These are phyloP conservation scores for Thuja plicata DNA, from an alignment of 83 land plant species.

Conservation along the genomic window DNA sequence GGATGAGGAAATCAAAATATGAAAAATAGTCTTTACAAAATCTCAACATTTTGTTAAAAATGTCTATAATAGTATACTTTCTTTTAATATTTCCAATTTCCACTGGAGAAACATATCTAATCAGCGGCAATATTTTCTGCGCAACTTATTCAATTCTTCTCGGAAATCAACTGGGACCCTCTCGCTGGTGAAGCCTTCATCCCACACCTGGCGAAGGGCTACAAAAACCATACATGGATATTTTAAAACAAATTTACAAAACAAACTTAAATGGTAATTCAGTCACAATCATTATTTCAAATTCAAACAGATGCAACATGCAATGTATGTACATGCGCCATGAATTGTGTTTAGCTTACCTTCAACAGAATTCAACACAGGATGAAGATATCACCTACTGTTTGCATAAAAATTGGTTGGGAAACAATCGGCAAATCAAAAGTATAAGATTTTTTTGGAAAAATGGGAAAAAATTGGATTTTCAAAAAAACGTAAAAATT, in stretches of 20 bases:
- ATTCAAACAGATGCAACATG: background rate
- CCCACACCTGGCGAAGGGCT: conserved; percentile 43
- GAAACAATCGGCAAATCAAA: no score
- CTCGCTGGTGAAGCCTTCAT: conserved; percentile 30
- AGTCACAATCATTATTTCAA: background rate
- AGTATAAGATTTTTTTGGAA: no score
- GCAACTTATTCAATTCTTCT: conserved; percentile 33
- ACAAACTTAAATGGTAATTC: background rate
- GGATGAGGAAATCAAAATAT: background rate
- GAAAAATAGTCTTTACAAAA: no score
- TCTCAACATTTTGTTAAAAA: background rate
- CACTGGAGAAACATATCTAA: background rate
- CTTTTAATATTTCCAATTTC: background rate
- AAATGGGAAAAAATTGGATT: no score
- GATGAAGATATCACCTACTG: background rate
- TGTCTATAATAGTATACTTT: background rate
- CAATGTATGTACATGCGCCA: background rate
- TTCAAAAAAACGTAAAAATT: no score
- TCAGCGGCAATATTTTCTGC: conserved; percentile 23
- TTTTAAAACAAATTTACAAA: background rate
- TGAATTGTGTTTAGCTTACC: background rate
- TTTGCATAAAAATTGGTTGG: no score
- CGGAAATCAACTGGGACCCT: conserved; percentile 25
- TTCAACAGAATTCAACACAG: background rate
- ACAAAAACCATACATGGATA: background rate